These are phyloP conservation scores for Pseudogymnoascus sp. DNA, from an alignment of 2,329 filamentous ascomycete species.

Conservation along the genomic window DNA sequence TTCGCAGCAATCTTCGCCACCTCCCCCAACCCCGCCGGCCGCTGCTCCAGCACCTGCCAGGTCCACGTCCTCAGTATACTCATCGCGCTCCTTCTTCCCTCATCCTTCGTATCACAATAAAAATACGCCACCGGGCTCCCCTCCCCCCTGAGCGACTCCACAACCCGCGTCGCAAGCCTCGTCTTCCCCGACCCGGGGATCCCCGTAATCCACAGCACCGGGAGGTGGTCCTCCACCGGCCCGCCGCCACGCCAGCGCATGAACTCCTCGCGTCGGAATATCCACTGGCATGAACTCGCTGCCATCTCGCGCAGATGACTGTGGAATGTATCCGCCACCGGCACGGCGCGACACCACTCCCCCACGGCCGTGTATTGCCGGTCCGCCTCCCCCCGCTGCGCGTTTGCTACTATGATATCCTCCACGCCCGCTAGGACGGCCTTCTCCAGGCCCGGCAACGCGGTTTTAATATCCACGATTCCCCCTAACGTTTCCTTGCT, in stretches of 20 bases:
- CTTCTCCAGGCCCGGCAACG: not conserved
- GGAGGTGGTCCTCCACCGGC: not conserved
- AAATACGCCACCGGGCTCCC: not conserved
- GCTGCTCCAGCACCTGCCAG: not conserved
- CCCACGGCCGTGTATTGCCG: not conserved
- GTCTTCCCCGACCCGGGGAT: not conserved
- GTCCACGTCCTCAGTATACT: not conserved
- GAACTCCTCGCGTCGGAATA: not conserved
- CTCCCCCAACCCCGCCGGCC: not conserved
- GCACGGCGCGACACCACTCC: not conserved
- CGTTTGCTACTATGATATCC: not conserved
- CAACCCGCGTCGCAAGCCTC: not conserved
- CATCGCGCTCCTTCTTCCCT: not conserved
- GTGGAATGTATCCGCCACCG: constrained; percentile 1
- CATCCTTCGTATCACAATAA: not conserved
- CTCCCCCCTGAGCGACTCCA: not conserved
- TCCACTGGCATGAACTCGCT: not conserved
- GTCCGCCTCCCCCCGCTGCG: not conserved
- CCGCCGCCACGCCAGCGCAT: not conserved
- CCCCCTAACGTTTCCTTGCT: not conserved
- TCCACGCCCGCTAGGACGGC: not conserved
- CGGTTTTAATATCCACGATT: not conserved
- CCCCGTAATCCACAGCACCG: not conserved
- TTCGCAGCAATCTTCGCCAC: not conserved
- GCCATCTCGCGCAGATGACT: not conserved